Conservation (phyloP, 495 filamentous ascomycete genomes). For the Poronia punctata region DNA sequence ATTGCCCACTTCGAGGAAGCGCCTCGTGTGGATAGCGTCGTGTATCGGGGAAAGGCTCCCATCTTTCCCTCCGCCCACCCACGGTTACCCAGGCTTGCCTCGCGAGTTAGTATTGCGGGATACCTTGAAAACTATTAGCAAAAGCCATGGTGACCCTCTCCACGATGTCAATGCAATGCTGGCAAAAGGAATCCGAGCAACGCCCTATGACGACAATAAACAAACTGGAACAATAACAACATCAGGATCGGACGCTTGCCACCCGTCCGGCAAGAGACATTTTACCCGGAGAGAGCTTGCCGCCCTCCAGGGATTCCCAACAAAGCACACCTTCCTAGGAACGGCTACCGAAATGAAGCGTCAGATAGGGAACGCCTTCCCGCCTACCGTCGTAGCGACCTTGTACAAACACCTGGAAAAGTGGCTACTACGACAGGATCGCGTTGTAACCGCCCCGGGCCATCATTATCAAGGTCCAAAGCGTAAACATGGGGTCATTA, state of each 20-base stretch:
- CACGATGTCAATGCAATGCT: slow-evolving; percentile 14
- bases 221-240: slow-evolving; percentile 58
- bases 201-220: slow-evolving; percentile 21
- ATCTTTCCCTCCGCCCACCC: slow-evolving; percentile 56
- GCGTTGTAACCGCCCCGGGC: no score
- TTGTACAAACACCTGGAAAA: slow-evolving; percentile 51
- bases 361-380: slow-evolving; percentile 83
- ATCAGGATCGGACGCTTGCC: slow-evolving; percentile 55
- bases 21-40: slow-evolving; percentile 69
- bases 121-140: slow-evolving; percentile 23
- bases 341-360: slow-evolving; percentile 35
- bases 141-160: slow-evolving; percentile 36
- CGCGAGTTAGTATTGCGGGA: slow-evolving; percentile 14
- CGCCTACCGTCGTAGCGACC: slow-evolving; percentile 51
- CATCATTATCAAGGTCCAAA: no score
- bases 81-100: slow-evolving; percentile 37
- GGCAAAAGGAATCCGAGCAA: slow-evolving; percentile 22
- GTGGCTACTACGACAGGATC: slow-evolving; percentile 51
- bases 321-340: slow-evolving; percentile 49
- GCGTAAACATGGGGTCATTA: no score
- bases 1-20: slow-evolving; percentile 24
- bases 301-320: slow-evolving; percentile 63
- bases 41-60: slow-evolving; percentile 70
- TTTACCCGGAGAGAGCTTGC: slow-evolving; percentile 68
- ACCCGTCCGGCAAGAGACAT: slow-evolving; percentile 55